Conservation (phyloP, 495 filamentous ascomycete genomes). For the Xeromyces bisporus region DNA sequence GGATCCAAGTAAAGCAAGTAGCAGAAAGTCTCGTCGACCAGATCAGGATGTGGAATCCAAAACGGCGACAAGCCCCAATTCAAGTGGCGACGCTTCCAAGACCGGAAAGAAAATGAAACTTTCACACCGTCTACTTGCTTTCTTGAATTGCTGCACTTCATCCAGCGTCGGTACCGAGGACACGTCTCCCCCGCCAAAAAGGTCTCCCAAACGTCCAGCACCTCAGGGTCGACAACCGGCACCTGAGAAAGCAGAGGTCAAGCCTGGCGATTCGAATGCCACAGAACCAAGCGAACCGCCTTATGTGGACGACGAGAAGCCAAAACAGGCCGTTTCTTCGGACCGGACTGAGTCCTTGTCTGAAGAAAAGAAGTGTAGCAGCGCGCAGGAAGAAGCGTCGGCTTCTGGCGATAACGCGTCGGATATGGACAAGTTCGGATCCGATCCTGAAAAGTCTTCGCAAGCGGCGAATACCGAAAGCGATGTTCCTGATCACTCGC, state of each 20-base stretch:
- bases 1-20: slow-evolving; percentile 52
- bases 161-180: slow-evolving; percentile 47
- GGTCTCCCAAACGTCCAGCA: slow-evolving; percentile 37
- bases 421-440: slow-evolving; percentile 6
- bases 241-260: slow-evolving; percentile 34
- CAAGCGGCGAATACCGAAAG: slow-evolving; percentile 1
- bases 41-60: slow-evolving; percentile 25
- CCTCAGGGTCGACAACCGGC: slow-evolving; percentile 37
- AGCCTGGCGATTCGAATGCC: slow-evolving; percentile 34
- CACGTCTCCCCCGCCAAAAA: slow-evolving; percentile 45
- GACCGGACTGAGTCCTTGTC: slow-evolving; percentile 17
- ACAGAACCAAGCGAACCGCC: slow-evolving; percentile 37
- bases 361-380: slow-evolving; percentile 15
- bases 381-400: slow-evolving; percentile 6
- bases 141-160: slow-evolving; percentile 67
- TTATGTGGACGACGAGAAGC: slow-evolving; percentile 35
- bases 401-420: slow-evolving; percentile 13
- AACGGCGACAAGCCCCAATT: slow-evolving; percentile 12
- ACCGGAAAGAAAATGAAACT: slow-evolving; percentile 43
- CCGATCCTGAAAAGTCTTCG: neutral
- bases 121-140: slow-evolving; percentile 41
- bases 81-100: slow-evolving; percentile 22
- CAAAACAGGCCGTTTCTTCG: slow-evolving; percentile 16
- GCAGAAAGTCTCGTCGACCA: slow-evolving; percentile 34
- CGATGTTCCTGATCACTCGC: neutral